Evolutionary conservation across 1,284 basidiomycete species (phyloP).

Genomic region (Psilocybe mexicana): DNA sequence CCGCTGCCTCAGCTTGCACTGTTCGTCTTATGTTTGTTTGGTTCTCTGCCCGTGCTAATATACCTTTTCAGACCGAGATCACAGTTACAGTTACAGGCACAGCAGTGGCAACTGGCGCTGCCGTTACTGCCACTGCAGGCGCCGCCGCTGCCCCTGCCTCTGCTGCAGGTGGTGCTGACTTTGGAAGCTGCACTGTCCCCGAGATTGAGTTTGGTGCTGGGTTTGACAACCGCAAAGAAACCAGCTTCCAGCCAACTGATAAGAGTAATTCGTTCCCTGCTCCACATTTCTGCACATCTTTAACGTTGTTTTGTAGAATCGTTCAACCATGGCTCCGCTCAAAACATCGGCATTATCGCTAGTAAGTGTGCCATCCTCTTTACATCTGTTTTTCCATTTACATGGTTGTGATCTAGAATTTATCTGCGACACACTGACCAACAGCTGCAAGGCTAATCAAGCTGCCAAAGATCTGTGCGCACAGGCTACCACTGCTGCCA

Average conservation of each 20-base stretch:
- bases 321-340: constrained; percentile 54
- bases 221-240: constrained; percentile 60
- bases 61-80: constrained; percentile 26
- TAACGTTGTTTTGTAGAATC: constrained; percentile 33
- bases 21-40: constrained; percentile 16
- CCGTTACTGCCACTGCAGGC: constrained; percentile 30
- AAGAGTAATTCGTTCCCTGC: constrained; percentile 35
- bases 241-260: constrained; percentile 53
- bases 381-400: neutral
- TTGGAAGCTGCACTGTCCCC: constrained; percentile 58
- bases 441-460: constrained; percentile 50
- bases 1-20: constrained; percentile 18
- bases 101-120: constrained; percentile 25
- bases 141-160: constrained; percentile 26
- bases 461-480: constrained; percentile 51
- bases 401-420: constrained; percentile 33
- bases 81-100: constrained; percentile 35
- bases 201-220: constrained; percentile 62
- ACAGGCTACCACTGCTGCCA: constrained; percentile 42
- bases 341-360: constrained; percentile 54
- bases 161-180: constrained; percentile 44
- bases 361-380: constrained; percentile 23
- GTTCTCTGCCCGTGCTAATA: neutral
- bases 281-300: neutral
- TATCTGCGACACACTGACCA: constrained; percentile 56